Percentiles rank a stretch among this genome's conserved stretches.
Evolutionary conservation across 805 yeast genomes (phyloP).

Genomic region (Metschnikowia noctiluminum): DNA sequence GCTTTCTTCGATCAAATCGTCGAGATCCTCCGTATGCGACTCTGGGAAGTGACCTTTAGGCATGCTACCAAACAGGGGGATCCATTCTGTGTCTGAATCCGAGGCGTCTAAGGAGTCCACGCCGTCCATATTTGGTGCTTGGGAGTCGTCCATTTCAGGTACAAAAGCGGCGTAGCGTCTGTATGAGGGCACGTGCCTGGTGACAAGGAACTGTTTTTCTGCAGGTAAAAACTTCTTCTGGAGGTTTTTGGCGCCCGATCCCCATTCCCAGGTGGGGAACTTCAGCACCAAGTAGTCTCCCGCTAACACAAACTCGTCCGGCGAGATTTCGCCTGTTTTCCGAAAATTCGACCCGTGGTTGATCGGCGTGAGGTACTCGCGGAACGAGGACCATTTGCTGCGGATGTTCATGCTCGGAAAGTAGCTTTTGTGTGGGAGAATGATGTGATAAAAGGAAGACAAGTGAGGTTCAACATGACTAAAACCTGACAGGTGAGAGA

Average conservation of each 20-base stretch:
- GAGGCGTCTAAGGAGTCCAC: not conserved
- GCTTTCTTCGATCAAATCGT: conserved; percentile 44
- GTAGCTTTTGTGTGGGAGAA: not conserved
- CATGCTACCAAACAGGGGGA: conserved; percentile 6
- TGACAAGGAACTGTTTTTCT: conserved; percentile 83
- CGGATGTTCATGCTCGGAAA: conserved; percentile 14
- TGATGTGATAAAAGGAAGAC: not conserved
- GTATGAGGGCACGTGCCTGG: conserved; percentile 84
- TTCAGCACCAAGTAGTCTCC: conserved; percentile 89
- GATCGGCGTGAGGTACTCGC: conserved; percentile 93
- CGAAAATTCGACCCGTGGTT: conserved; percentile 82
- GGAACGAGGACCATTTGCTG: conserved; percentile 65
- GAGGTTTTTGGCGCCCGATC: conserved; percentile 30
- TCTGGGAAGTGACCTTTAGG: not conserved
- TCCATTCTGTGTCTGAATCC: conserved; percentile 14
- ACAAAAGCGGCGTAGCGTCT: conserved; percentile 39
- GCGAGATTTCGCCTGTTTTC: conserved; percentile 87
- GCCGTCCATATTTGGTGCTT: not conserved
- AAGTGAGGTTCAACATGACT: not conserved
- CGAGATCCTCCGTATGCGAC: conserved; percentile 34
- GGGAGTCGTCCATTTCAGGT: conserved; percentile 13
- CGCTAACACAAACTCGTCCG: conserved; percentile 90
- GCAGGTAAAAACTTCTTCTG: conserved; percentile 71
- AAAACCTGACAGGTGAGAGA: not conserved
- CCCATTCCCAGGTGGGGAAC: conserved; percentile 98